phyloP scores from a whole-genome alignment of 768 basidiomycete genomes.

The Pleurotus ostreatus region DNA sequence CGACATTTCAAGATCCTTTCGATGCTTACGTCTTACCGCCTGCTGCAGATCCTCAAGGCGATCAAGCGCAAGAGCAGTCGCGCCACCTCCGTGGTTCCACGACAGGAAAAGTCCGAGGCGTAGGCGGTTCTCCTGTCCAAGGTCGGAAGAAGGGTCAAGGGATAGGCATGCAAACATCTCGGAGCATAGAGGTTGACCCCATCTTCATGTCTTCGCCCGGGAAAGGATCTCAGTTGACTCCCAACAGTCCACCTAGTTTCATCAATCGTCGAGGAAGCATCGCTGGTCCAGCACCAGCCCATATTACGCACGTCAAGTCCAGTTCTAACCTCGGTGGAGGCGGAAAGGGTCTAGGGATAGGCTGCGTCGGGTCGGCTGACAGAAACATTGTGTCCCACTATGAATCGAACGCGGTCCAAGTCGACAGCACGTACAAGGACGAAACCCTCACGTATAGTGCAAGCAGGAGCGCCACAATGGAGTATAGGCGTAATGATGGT shows the following conservation, averaged over 20 bases:
- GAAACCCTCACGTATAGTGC: too few species aligned
- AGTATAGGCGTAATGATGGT: too few species aligned
- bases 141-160: neutral
- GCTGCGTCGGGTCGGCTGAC: too few species aligned
- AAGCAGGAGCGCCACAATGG: too few species aligned
- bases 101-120: neutral
- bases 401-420: too few species aligned
- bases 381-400: too few species aligned
- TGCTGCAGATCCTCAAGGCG: neutral
- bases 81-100: neutral
- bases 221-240: too few species aligned
- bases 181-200: neutral
- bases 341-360: too few species aligned
- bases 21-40: neutral
- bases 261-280: neutral
- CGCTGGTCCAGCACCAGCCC: neutral
- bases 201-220: neutral
- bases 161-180: neutral
- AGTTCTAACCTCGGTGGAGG: neutral
- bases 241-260: too few species aligned
- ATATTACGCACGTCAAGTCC: neutral
- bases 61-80: neutral
- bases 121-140: neutral
- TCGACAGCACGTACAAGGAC: too few species aligned
- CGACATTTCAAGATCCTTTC: neutral